Base-by-base conservation (phyloP, 257 asterid genomes). In the Coffea canephora region DNA sequence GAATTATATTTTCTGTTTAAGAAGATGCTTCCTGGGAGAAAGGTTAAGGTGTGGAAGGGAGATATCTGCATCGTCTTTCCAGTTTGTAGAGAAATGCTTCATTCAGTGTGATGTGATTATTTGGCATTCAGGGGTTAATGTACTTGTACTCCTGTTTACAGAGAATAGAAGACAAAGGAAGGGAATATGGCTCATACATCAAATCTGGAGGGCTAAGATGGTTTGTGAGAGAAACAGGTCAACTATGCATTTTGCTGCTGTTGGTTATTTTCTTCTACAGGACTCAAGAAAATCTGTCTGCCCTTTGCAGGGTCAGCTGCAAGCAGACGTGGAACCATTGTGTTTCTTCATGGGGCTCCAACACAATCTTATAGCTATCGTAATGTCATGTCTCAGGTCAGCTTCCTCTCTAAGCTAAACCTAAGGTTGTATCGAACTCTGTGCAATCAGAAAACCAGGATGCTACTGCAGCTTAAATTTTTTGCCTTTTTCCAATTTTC, bases 171-270 rank as follows among this genome's bases (percentile, higher is more conserved):
- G 97, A 91, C 83, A 91, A 90, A 77, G 99, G 99, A 78, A 91
- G 75, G 87, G 98, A 93, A 5, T 93, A 88, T 74, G 98, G 99
- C 39, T 84, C 91, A 74, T 85, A 83, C 83, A 85, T 93, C 71
- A 87, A 90, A 86, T 89, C 97, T 21, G 99, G 99, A 80, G 93
- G 90, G 48, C 88, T 92, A 73, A 89, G 89, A 78, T 95, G 99
- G 99, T 95, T 95, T 87, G 99, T 95, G 71, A 88, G 99, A 88
- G 99, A 95, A 92, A 95, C 98, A 75, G 98, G 99, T 93, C 78
- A 76, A 59, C 25, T 69, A 75, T 76, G 83, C 45, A 59, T 73
- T 46, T 4, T 39, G 43, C n/a, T 64, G 73, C 54, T 77, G 68
- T 67, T 48, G 14, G 16, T 50, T 19, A 25, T 48, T 78, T 81